Evolutionary conservation across 495 filamentous ascomycete species (phyloP), one percentile per base, ranked within the genome.

Genomic region (Tuber borchii): DNA sequence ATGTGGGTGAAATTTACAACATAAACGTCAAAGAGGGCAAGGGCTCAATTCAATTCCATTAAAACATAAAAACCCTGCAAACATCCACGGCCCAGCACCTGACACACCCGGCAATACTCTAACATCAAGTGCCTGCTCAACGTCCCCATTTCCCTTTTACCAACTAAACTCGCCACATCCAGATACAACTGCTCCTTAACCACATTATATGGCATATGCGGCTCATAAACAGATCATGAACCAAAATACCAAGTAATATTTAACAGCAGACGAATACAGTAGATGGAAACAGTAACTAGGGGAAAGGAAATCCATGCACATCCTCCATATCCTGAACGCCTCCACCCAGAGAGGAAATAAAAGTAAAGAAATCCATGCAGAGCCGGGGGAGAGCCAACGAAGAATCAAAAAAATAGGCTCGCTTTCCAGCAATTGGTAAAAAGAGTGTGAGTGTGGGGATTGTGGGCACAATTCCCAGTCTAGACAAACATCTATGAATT

Each of bases 291-390:
- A 65, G 26, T 65, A 34, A 65, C 56, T 34, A 34, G 12, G 56
- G 16, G 5, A 65, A 34, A 65, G 56, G 56, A 34, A 65, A 65
- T 65, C 26, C 56, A 34, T 65, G 56, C 5, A 34, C 26, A 34
- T 8, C 56, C 56, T 34, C 56, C 26, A 65, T 65, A 65, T 65
- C 56, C 56, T 65, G 56, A 65, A 65, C 56, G 56, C 56, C 56
- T 65, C 56, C 56, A 17, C 56, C 56, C 26, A 65, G 26, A 65
- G 26, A 65, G 56, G 56, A 65, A 65, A 65, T 12, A 34, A 31
- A 65, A 17, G 26, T 17, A 65, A 65, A 34, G 56, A 65, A 65
- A 65, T 17, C 26, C 56, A 65, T 65, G 56, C 14, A 65, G 31
- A 65, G 14, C 16, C 26, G 14, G 16, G 31, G 56, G 26, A 17